phyloP scores from a whole-genome alignment of 2,329 filamentous ascomycete genomes.

The Cryphonectria carpinicola region DNA sequence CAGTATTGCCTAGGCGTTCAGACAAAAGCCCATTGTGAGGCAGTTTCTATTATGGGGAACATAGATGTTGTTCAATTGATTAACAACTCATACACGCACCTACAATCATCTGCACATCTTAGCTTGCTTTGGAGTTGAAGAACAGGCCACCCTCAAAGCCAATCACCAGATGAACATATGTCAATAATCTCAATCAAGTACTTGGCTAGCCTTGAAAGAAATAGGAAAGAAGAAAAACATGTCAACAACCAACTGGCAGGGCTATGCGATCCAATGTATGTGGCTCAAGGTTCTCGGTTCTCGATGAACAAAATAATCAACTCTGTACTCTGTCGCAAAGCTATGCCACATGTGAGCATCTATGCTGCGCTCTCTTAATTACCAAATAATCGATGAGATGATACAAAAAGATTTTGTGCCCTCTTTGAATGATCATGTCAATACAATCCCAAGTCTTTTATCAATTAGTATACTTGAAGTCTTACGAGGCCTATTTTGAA shows the following conservation, averaged over 20 bases:
- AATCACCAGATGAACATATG: neutral
- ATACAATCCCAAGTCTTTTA: no score
- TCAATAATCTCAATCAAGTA: neutral
- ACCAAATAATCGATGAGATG: neutral
- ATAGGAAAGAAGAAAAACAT: neutral
- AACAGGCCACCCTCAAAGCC: neutral
- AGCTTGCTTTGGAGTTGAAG: no score
- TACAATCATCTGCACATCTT: neutral
- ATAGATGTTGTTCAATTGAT: neutral
- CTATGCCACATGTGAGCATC: neutral
- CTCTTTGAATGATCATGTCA: no score
- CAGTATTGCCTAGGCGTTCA: constrained; percentile 1
- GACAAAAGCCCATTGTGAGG: neutral
- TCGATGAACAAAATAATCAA: neutral
- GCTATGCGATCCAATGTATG: neutral
- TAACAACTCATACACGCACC: neutral
- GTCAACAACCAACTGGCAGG: neutral
- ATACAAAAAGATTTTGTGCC: no score
- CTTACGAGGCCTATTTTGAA: no score
- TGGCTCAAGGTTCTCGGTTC: neutral
- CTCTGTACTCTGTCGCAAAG: neutral
- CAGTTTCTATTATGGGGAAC: neutral
- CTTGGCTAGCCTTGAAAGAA: no score
- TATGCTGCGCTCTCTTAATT: neutral
- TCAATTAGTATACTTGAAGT: no score